These are phyloP conservation scores for Ganoderma leucocontextum DNA, from an alignment of 1,284 basidiomycete species.

Conservation along the genomic window DNA sequence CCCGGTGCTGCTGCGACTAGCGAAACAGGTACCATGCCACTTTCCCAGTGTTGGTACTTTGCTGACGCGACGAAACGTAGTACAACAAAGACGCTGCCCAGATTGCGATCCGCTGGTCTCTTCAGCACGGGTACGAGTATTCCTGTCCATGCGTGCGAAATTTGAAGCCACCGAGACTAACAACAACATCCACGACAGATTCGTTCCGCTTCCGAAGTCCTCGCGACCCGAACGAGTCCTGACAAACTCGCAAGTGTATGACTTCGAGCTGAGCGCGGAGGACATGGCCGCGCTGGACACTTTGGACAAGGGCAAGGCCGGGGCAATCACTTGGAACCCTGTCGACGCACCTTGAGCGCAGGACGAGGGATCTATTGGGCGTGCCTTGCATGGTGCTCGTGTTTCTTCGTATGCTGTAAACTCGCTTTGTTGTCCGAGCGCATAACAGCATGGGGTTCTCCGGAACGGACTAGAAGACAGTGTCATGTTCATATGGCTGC, in stretches of 20 bases:
- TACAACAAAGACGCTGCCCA: constrained; percentile 62
- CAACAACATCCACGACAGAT: constrained; percentile 39
- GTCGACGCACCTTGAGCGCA: constrained; percentile 42
- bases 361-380: not conserved
- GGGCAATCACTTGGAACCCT: constrained; percentile 61
- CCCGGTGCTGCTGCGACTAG: constrained; percentile 49
- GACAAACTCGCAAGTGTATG: constrained; percentile 60
- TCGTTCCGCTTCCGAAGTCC: constrained; percentile 61
- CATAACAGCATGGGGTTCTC: no score
- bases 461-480: not conserved
- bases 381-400: not conserved
- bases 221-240: constrained; percentile 55
- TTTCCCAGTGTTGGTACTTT: not conserved
- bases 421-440: not conserved
- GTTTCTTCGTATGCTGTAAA: not conserved
- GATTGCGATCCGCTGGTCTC: constrained; percentile 74
- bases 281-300: constrained; percentile 59
- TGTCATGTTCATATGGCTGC: no score
- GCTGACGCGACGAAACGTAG: constrained; percentile 34
- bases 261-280: constrained; percentile 57
- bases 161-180: not conserved
- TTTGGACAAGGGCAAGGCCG: constrained; percentile 55
- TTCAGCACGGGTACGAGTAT: constrained; percentile 56
- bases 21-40: constrained; percentile 34
- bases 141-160: not conserved